These are phyloP conservation scores for Talaromyces verruculosus DNA, from an alignment of 2,329 filamentous ascomycete genomes.

Conservation along the genomic window DNA sequence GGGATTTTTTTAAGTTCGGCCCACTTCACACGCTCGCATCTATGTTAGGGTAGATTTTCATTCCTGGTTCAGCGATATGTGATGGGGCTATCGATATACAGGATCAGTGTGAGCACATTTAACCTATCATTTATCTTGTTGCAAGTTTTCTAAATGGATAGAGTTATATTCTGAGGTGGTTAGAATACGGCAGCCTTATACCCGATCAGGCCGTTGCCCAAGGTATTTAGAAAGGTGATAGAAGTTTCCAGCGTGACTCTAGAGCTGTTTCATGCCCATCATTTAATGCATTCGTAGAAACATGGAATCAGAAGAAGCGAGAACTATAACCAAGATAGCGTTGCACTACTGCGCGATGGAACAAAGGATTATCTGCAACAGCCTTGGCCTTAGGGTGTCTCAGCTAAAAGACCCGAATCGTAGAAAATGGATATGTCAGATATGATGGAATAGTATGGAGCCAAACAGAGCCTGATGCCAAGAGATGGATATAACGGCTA, in stretches of 20 bases:
- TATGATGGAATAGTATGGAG: neutral
- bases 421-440: neutral
- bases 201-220: neutral
- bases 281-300: neutral
- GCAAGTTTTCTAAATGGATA: neutral
- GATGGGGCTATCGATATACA: neutral
- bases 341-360: neutral
- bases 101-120: neutral
- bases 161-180: neutral
- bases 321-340: neutral
- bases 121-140: neutral
- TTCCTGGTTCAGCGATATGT: neutral
- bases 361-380: neutral
- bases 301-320: neutral
- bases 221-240: neutral
- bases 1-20: neutral
- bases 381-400: neutral
- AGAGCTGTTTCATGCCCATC: neutral
- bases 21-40: neutral
- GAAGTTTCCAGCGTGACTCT: neutral
- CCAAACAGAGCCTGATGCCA: neutral
- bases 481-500: neutral
- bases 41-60: neutral
- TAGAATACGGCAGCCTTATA: neutral
- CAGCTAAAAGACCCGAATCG: neutral